Base-by-base conservation (phyloP, 169 alveolate species). In the Cryptosporidium ryanae region DNA sequence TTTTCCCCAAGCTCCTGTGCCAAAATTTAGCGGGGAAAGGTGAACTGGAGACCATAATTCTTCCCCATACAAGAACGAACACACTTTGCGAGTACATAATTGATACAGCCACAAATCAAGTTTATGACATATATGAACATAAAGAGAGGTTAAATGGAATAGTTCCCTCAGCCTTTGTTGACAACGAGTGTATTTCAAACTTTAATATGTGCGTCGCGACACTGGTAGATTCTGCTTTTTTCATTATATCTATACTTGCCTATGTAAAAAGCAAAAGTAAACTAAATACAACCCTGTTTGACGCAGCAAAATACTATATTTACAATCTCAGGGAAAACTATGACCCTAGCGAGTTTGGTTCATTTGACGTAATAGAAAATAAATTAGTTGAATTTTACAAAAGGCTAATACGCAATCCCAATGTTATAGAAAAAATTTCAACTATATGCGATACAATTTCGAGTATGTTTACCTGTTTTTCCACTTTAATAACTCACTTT, bases 101-200 rank as follows among this genome's bases (percentile, higher is more conserved):
- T 76, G 64, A 76, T 49, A 15, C 61, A 38, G 38, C 13, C 17
- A 38, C 43, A 7, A 44, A 34, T 34, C 61, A 61, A 17, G 49
- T 76, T 1, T 76, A 59, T 25, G 87, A 76, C 57, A 55, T 76
- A 46, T 23, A 29, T 3, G 87, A 76, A 57, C 18, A 38, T 34
- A 3, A 70, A 44, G 87, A 76, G 25, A 76, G 87, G 18, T 61
- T 43, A 17, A 34, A 59, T 61, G 71, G 71, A 6, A 6, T 76
- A 18, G 32, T 31, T 25, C 55, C 71, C 29, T 76, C 87, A n/a
- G 87, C 87, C 38, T 76, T 76, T 61, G 38, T 59, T 13, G 64
- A 55, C 2, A 44, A 76, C 59, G 59, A 38, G 4, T 76, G 87
- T 44, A 57, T 76, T 61, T 76, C 87, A 13, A 76, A 61, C 13